Conservation (phyloP, 2,329 filamentous ascomycete genomes). For the Trichophyton verrucosum region DNA sequence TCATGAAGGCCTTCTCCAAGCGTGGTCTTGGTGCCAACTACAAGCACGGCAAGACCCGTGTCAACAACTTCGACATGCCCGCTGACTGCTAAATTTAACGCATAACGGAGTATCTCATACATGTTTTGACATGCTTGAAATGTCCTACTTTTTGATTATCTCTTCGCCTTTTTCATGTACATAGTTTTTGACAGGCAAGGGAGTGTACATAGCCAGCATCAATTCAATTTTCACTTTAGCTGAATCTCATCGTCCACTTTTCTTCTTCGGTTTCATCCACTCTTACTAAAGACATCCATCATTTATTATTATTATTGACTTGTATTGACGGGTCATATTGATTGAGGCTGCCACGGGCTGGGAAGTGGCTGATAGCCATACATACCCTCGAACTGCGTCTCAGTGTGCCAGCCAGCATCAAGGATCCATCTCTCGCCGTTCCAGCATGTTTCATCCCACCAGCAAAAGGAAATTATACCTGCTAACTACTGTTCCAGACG, state of each 20-base stretch:
- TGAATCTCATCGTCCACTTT: neutral
- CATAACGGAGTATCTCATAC: neutral
- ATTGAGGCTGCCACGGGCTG: neutral
- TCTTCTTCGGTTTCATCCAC: neutral
- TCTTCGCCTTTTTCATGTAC: conserved; percentile 6
- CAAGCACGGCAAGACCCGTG: conserved; percentile 2
- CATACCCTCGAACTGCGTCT: neutral
- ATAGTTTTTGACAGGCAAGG: conserved; percentile 8
- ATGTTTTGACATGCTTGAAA: no score
- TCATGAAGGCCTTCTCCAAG: conserved; percentile 12
- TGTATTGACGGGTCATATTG: neutral
- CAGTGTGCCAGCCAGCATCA: neutral
- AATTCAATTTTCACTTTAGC: neutral
- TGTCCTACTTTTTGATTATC: neutral
- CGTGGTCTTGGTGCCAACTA: conserved; percentile 7
- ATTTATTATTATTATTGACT: neutral
- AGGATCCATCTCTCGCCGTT: neutral
- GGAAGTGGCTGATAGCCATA: no score
- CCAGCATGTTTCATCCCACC: neutral
- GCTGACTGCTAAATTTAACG: neutral
- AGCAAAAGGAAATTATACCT: neutral
- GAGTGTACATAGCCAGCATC: conserved; percentile 1
- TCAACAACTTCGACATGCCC: conserved; percentile 4
- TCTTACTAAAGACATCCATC: neutral
- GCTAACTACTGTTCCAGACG: neutral